A percentile compares a stretch with the other conserved stretches of the same genome.
Conservation (phyloP, 768 basidiomycete genomes). For the Mrakia blollopis region DNA sequence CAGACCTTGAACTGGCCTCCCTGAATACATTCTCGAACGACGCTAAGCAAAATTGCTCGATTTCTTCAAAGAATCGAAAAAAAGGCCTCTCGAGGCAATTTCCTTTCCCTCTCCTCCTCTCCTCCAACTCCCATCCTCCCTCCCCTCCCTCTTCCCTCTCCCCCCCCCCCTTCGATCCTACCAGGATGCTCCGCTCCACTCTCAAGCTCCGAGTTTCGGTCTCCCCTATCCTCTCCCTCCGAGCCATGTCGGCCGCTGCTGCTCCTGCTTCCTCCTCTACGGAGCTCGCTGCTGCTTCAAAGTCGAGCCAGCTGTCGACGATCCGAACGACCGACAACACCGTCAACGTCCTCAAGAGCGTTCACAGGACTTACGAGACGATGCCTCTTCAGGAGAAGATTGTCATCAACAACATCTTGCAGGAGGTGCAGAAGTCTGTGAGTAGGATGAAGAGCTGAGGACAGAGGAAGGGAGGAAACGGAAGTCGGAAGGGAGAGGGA, state of each 20-base stretch:
- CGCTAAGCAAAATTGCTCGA: too few relatives aligned
- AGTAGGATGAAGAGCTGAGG: not conserved
- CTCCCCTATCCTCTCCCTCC: not conserved
- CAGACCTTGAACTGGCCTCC: too few relatives aligned
- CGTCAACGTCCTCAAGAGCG: slow-evolving; percentile 10
- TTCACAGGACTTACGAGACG: not conserved
- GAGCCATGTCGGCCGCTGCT: slow-evolving; percentile 15
- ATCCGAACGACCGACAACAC: slow-evolving; percentile 21
- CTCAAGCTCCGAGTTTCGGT: not conserved
- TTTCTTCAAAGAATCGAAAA: too few relatives aligned
- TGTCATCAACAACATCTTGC: slow-evolving; percentile 91
- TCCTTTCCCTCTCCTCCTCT: not conserved
- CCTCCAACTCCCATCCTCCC: not conserved
- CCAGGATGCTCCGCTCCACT: slow-evolving; percentile 10
- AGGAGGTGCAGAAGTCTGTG: slow-evolving; percentile 89
- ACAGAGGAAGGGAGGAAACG: not conserved
- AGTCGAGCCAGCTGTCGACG: not conserved
- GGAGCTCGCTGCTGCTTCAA: not conserved
- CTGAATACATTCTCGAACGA: too few relatives aligned
- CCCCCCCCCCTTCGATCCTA: not conserved
- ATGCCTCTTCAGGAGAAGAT: slow-evolving; percentile 60
- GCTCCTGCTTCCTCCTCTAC: not conserved
- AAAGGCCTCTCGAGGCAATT: not conserved
- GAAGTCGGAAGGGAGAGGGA: too few relatives aligned
- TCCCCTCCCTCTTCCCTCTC: not conserved